A percentile compares a stretch with the other conserved stretches of the same genome.
Conservation (phyloP, 495 filamentous ascomycete species). For the Penicillium mononematosum region DNA sequence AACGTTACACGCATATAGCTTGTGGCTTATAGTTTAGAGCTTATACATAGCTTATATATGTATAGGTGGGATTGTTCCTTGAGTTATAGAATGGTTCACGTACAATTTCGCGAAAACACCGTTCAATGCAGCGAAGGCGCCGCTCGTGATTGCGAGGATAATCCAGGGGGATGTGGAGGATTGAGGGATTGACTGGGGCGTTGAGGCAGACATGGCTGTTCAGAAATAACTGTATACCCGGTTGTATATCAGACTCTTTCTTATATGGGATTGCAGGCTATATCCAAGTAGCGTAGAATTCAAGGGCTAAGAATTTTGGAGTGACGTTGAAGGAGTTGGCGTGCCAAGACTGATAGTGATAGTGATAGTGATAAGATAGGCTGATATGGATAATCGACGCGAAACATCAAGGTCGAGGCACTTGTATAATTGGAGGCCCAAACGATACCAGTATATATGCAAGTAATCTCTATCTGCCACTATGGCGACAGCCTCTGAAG, state of each 20-base stretch:
- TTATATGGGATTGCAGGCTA: not conserved
- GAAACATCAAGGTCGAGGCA: not conserved
- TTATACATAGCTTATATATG: constrained; percentile 1
- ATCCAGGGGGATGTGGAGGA: constrained; percentile 59
- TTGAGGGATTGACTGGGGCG: constrained; percentile 9
- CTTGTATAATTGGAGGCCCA: too few relatives aligned
- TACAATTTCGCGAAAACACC: constrained; percentile 96
- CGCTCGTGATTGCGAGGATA: constrained; percentile 76
- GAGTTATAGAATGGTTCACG: constrained; percentile 22
- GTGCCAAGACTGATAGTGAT: constrained; percentile 16
- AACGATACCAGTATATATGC: not conserved
- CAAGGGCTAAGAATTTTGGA: too few relatives aligned
- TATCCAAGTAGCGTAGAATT: not conserved
- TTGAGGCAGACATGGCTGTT: constrained; percentile 16
- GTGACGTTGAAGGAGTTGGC: not conserved
- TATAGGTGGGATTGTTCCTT: not conserved
- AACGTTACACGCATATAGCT: not conserved
- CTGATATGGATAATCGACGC: constrained; percentile 12
- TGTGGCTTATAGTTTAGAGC: not conserved
- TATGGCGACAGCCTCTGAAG: constrained; percentile 45
- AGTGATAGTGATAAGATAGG: constrained; percentile 6
- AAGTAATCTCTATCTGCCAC: constrained; percentile 1
- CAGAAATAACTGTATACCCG: not conserved
- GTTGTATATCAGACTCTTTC: not conserved
- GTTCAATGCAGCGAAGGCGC: constrained; percentile 88